Percentiles rank a stretch among this genome's conserved stretches.
Evolutionary conservation across 805 yeast genomes (phyloP).

Genomic region (Groenewaldozyma salmanticensis): DNA sequence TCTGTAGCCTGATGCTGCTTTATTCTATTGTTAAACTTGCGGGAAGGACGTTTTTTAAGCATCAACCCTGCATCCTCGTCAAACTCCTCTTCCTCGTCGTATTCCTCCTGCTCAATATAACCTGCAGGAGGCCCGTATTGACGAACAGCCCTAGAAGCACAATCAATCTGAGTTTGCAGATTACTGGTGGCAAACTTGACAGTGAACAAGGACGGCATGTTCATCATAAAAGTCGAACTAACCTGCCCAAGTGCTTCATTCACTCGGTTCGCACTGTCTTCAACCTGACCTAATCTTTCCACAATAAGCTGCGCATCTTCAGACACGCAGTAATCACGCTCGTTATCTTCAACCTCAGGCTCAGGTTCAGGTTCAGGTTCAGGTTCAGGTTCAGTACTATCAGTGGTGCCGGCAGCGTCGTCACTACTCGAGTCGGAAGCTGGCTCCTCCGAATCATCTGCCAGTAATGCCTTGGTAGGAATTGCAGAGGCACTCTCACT

Average conservation of each 20-base stretch:
- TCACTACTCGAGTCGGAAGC: too few species aligned
- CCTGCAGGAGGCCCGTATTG: background rate
- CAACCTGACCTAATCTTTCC: background rate
- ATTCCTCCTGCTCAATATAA: background rate
- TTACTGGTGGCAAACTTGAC: background rate
- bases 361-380: conserved; percentile 14
- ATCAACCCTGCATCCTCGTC: background rate
- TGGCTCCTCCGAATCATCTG: too few species aligned
- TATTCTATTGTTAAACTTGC: too few species aligned
- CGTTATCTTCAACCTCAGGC: background rate
- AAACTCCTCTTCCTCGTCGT: background rate
- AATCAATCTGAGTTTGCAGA: background rate
- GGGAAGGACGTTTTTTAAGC: background rate
- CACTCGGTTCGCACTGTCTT: background rate
- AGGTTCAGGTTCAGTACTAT: conserved; percentile 25
- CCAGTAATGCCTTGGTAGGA: too few species aligned
- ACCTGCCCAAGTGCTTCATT: background rate
- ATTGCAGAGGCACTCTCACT: too few species aligned
- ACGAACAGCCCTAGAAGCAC: background rate
- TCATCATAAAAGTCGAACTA: background rate
- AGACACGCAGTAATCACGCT: background rate
- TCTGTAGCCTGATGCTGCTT: too few species aligned
- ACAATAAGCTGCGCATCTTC: background rate
- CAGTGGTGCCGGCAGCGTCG: conserved; percentile 84
- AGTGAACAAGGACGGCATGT: background rate